Percentiles rank a stretch among this genome's conserved stretches.
Evolutionary conservation across 306 rosid genomes (phyloP).

Genomic region (Acacia crassicarpa): DNA sequence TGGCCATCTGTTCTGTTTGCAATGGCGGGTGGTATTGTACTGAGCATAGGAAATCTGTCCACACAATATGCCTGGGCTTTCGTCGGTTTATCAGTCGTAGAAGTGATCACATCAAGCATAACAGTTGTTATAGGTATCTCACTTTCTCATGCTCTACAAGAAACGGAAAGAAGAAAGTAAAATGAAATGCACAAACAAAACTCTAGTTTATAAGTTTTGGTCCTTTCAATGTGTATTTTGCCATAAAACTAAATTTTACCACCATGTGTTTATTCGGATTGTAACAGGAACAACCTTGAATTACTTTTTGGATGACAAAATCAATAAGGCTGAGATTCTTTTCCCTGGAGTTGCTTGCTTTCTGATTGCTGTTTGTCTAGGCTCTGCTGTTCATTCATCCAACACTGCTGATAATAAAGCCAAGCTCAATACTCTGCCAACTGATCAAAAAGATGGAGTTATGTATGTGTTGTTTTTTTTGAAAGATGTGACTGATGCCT

Average conservation of each 20-base stretch:
- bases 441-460: slow-evolving; percentile 32
- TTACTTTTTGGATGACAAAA: slow-evolving; percentile 81
- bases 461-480: slow-evolving; percentile 47
- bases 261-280: slow-evolving; percentile 3
- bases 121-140: slow-evolving; percentile 80
- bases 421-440: slow-evolving; percentile 53
- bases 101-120: slow-evolving; percentile 81
- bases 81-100: slow-evolving; percentile 86
- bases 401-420: slow-evolving; percentile 74
- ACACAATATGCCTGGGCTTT: slow-evolving; percentile 90
- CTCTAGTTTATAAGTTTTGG: not conserved
- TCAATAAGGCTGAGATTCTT: slow-evolving; percentile 80
- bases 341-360: slow-evolving; percentile 95
- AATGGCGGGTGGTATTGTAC: slow-evolving; percentile 83
- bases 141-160: not conserved
- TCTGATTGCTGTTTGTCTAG: slow-evolving; percentile 83
- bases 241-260: not conserved
- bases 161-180: not conserved
- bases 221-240: slow-evolving; percentile 24
- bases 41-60: slow-evolving; percentile 79
- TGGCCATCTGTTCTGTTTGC: slow-evolving; percentile 85
- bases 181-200: not conserved
- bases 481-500: not conserved
- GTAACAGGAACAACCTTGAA: slow-evolving; percentile 80
- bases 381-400: slow-evolving; percentile 84